Base-by-base conservation (phyloP, 2,329 filamentous ascomycete genomes). In the Paracorniculantispora psalliotae region DNA sequence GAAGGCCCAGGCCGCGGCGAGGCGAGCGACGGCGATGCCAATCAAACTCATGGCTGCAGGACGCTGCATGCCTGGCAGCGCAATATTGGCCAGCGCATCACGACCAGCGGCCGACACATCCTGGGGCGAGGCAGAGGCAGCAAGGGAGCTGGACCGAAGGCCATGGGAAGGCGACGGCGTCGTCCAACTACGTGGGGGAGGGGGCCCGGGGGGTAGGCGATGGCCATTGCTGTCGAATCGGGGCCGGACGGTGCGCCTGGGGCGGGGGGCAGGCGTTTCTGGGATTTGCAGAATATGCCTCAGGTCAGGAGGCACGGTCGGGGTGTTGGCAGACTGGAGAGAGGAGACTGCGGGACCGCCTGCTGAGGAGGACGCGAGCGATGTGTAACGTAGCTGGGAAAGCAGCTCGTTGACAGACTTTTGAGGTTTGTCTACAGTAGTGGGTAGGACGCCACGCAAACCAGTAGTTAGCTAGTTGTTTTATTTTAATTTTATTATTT, bases 321-420 rank as follows among this genome's bases (percentile, higher is more conserved):
- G 82, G 33, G 71, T 66, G 59, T 69, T 69, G 51, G 69, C 65
- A 60, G 70, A 66, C 62, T 67, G 64, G 60, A 66, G 43, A 30
- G 35, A 43, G 10, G 46, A 43, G n/a, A 26, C 48, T 30, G 48
- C 61, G 57, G 65, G 63, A 61, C 63, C 63, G 57, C 62, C 62
- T 50, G 71, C 67, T 52, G 66, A 58, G 17, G 68, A 65, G 56
- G 56, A 63, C 55, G 65, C 66, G 39, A 67, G 64, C 49, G 74
- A 75, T 56, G 73, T 73, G 66, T 78, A 80, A 67, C 84, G 82
- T 64, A 85, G 68, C 62, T 77, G 79, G 61, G 81, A 78, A 66
- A 87, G 79, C 61, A 85, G 73, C 62, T 86, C 80, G 68, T 87
- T 87, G 67, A 87, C 84, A 61, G 78, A 69, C 64, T 64, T 72